Base-by-base conservation (phyloP, 306 rosid species). In the Vicia sativa region DNA sequence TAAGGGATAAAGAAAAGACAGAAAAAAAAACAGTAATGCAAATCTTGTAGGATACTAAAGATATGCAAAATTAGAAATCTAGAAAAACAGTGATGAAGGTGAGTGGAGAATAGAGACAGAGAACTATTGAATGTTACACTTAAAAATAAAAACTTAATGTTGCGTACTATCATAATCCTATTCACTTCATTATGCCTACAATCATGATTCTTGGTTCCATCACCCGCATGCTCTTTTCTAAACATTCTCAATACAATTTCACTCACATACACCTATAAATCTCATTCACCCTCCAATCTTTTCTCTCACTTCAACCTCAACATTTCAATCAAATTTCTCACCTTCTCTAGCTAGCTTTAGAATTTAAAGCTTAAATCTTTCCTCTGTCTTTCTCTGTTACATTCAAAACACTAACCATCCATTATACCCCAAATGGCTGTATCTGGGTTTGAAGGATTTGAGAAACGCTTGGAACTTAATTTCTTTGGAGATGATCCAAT, bases 121-220 rank as follows among this genome's bases (percentile, higher is more conserved):
- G 58, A 46, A 35, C 44, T 62, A 72, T 72, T 71, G 60, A 75
- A 72, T 76, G 71, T 78, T 71, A 70, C 72, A 74, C 74, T 65
- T 16, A 63, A 29, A 29, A 78, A 39, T 53, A 62, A 68, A 59
- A 82, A 80, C 75, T 38, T 38, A 61, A 62, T 67, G 73, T 82
- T 71, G 68, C 77, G 65, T 81, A 34, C 38, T 34, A 78, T 80
- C 79, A 82, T 79, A 74, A 82, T 79, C 86, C 82, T 80, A 77
- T 84, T 87, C 92, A 83, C 91, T 89, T 90, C 89, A 87, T 90
- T 81, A 90, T 93, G 96, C 86, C 82, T 84, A 82, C 87, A 86
- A 93, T 93, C 71, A 93, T 93, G 85, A 87, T 80, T 81, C 91
- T 90, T 86, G 97, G 96, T 86, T 90, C 95, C 92, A 85, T 86